phyloP scores from a whole-genome alignment of 495 filamentous ascomycete species.

The Aeminium ludgeri region DNA sequence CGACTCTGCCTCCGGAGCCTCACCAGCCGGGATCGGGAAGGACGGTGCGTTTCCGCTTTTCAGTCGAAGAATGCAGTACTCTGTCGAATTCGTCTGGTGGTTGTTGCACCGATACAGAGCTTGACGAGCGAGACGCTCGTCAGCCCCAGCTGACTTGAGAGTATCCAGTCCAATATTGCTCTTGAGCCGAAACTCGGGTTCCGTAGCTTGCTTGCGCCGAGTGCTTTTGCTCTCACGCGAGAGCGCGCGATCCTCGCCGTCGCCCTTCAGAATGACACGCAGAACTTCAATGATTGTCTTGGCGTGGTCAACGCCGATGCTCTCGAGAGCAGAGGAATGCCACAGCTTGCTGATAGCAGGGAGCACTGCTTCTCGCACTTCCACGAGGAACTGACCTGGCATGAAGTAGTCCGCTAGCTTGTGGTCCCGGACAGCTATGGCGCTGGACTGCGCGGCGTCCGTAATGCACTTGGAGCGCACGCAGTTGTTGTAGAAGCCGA shows the following conservation, averaged over 20 bases:
- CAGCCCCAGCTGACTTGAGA: conserved; percentile 35
- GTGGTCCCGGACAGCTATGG: conserved; percentile 41
- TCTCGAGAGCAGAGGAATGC: conserved; percentile 65
- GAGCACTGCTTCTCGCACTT: conserved; percentile 68
- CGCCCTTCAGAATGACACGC: conserved; percentile 57
- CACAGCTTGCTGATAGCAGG: conserved; percentile 65
- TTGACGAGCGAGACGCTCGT: conserved; percentile 49
- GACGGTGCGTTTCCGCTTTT: not conserved
- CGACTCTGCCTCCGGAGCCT: not conserved
- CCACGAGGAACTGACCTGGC: conserved; percentile 65
- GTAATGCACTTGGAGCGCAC: conserved; percentile 58
- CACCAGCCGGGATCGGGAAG: conserved; percentile 45
- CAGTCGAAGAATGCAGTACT: conserved; percentile 43
- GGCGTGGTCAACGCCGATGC: conserved; percentile 53
- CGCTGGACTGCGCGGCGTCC: conserved; percentile 52
- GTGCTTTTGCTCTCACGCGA: conserved; percentile 38
- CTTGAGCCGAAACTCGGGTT: conserved; percentile 7
- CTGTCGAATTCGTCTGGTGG: conserved; percentile 36
- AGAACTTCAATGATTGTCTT: conserved; percentile 74
- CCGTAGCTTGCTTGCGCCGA: conserved; percentile 22
- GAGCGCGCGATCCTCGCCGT: conserved; percentile 51
- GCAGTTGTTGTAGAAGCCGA: conserved; percentile 62
- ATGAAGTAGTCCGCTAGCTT: conserved; percentile 51
- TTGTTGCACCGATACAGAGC: conserved; percentile 71
- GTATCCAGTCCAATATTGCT: conserved; percentile 24